These are phyloP conservation scores for Malus fusca DNA, from an alignment of 306 rosid species.

Conservation along the genomic window DNA sequence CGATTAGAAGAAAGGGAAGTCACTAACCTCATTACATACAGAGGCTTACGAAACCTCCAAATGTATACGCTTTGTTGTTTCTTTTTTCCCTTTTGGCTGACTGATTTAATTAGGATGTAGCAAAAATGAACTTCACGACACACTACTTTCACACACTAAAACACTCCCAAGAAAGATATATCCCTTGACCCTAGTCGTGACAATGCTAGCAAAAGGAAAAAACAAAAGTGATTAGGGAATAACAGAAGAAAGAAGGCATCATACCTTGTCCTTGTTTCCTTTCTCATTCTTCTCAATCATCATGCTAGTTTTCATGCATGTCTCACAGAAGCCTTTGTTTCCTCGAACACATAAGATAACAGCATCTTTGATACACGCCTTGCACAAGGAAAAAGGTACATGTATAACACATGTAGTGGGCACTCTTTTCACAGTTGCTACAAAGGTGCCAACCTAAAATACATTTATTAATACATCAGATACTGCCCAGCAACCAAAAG, in stretches of 20 bases:
- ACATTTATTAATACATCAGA: slow-evolving; percentile 16
- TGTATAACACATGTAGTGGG: slow-evolving; percentile 84
- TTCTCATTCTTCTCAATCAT: slow-evolving; percentile 77
- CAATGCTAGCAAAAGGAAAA: not conserved
- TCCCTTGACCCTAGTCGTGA: not conserved
- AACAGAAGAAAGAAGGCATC: not conserved
- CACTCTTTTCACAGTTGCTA: slow-evolving; percentile 89
- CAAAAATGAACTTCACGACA: not conserved
- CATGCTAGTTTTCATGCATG: slow-evolving; percentile 86
- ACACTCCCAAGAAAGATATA: not conserved
- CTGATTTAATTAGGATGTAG: not conserved
- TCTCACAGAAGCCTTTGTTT: slow-evolving; percentile 90
- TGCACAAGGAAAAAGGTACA: slow-evolving; percentile 94
- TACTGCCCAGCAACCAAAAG: not conserved
- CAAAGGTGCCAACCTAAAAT: slow-evolving; percentile 94
- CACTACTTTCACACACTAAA: not conserved
- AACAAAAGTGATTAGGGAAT: not conserved
- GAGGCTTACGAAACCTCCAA: not conserved
- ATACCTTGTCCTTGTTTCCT: slow-evolving; percentile 58
- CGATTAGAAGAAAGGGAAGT: not conserved
- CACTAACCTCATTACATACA: not conserved
- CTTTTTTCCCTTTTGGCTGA: not conserved
- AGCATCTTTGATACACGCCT: slow-evolving; percentile 78
- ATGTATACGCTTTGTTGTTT: not conserved
- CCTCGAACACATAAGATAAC: slow-evolving; percentile 70